Base-by-base conservation (phyloP, 1,284 basidiomycete species). In the Polyporus tsugae region DNA sequence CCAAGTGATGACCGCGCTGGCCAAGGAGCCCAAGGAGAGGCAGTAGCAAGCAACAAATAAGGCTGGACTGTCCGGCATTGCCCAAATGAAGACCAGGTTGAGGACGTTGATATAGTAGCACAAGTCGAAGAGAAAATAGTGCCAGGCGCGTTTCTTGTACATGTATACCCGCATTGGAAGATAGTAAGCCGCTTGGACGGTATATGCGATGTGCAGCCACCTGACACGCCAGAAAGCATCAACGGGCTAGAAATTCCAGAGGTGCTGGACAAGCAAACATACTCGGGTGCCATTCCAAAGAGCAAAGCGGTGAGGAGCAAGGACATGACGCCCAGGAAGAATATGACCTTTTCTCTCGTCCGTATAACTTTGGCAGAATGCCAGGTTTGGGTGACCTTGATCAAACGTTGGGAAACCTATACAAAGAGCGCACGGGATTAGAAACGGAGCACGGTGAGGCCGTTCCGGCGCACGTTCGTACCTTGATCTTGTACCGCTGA, bases 1-100 rank as follows among this genome's bases (percentile, higher is more conserved):
- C 96, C 96, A 98, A 3, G 97, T 98, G 73, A 97, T 95, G 58
- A 98, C 95, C 0, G 95, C 95, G 71, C 93, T 95, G 0, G 95
- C 97, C 42, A 98, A 86, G 0, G 94, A 91, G 0, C 96, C 95
- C 78, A 96, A 90, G 0, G 94, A 94, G 38, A 97, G 85, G 73
- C 93, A 93, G 76, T 97, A 97, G 75, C 93, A 95, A 29, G 94
- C 93, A 64, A 95, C 87, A 79, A 96, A 96, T 19, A 97, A 84
- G 0, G 86, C 83, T 4, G 91, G 84, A 72, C 87, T 95, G 4
- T 83, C 82, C 0, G 95, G 95, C 69, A 95, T 82, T 68, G 94
- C 74, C 95, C 95, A 97, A 73, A 97, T 86, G 83, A 90, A 98
- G 71, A 96, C 78, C 70, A 97, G 88, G 81, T 96, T 95, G 80